Evolutionary conservation across 345 rosid species (phyloP), one percentile per base, ranked within the genome.

Genomic region (Syzygium oleosum): DNA sequence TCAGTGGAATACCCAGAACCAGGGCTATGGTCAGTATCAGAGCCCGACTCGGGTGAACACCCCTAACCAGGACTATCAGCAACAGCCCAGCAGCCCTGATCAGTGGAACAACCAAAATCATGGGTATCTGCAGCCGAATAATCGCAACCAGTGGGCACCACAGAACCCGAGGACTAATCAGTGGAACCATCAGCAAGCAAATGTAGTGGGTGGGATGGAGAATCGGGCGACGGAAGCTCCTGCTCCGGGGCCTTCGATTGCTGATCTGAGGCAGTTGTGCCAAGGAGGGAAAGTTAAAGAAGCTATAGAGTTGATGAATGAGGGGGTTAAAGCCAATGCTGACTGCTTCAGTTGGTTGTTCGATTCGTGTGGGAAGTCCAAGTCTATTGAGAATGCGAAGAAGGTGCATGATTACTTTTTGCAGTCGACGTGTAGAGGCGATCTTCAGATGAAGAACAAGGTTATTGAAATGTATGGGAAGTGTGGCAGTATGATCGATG

Each of bases 381-480:
- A 65, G 88, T 84, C 87, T 25, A 89, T 88, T 29, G 94, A 91
- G 89, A 91, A 91, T 88, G 93, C 93, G 0, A 93, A 91, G 86
- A 93, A 90, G 87, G 90, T 91, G 8, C 93, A 91, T 84, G 92
- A 91, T 87, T 91, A 84, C 88, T 91, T 93, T 88, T 88, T 93
- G 89, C 94, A 93, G 88, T 91, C 92, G 3, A 89, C 88, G 1
- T 90, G 46, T 86, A 90, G 94, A 80, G 89, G 90, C 65, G 92
- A 91, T 85, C 84, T 90, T 53, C 89, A 80, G 84, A 73, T 91
- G 90, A 91, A 85, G 85, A 91, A 91, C 51, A 90, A 84, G 85
- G 92, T 91, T 87, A 83, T 93, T 86, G 89, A 90, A 85, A 93
- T 91, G 92, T 93, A 90, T 79, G 94, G 89, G 85, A 93, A 87